Conservation (phyloP, 2,329 filamentous ascomycete genomes). For the Sclerotiophoma versabilis region DNA sequence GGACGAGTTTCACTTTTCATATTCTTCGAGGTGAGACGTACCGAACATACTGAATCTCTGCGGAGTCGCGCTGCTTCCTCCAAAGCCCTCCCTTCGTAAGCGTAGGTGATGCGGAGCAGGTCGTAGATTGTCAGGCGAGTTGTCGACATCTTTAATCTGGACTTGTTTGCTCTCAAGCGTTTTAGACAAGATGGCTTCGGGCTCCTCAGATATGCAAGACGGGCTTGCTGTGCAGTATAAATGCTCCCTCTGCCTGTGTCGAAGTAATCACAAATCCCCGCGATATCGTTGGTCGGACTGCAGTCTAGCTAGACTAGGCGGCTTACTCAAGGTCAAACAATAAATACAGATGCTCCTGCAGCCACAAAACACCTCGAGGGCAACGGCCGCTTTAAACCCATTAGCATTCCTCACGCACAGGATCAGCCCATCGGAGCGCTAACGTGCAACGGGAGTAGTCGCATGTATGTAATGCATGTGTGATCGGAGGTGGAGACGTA, state of each 20-base stretch:
- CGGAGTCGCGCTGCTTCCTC: conserved; percentile 28
- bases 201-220: neutral
- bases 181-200: neutral
- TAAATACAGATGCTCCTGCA: conserved; percentile 1
- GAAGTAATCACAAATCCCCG: conserved; percentile 29
- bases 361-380: neutral
- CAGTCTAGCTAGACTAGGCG: conserved; percentile 5
- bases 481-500: conserved; percentile 2
- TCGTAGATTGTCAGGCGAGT: conserved; percentile 41
- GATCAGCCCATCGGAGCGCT: conserved; percentile 13
- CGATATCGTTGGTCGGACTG: conserved; percentile 24
- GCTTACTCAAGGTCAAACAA: conserved; percentile 13
- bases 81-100: conserved; percentile 38
- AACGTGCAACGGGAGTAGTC: conserved; percentile 10
- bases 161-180: neutral
- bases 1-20: neutral
- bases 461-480: conserved; percentile 15
- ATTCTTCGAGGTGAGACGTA: conserved; percentile 16
- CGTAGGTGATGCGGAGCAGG: conserved; percentile 44
- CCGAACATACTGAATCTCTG: conserved; percentile 34
- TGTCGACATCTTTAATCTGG: conserved; percentile 35
- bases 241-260: conserved; percentile 6
- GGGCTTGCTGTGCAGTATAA: conserved; percentile 11
- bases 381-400: conserved; percentile 13
- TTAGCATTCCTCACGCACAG: conserved; percentile 2